Conservation (phyloP, 306 rosid genomes). For the Dalbergia oliveri region DNA sequence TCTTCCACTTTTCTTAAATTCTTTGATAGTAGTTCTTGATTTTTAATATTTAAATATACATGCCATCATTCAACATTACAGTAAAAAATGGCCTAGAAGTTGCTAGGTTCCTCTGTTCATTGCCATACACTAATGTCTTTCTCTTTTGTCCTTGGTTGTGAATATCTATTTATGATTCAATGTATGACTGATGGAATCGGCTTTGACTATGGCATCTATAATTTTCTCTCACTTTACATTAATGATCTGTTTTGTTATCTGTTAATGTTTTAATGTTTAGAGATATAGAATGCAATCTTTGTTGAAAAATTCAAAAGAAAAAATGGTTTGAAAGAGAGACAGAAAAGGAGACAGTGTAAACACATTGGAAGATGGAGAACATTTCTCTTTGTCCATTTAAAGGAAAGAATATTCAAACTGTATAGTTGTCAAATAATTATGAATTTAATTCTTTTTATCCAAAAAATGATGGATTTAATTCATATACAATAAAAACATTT, state of each 20-base stretch:
- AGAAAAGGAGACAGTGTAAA: neutral
- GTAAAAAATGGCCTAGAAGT: slow-evolving; percentile 13
- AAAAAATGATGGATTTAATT: no score
- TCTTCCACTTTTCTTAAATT: slow-evolving; percentile 8
- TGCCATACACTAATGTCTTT: neutral
- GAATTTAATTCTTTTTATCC: no score
- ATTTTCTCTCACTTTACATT: neutral
- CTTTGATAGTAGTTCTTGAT: neutral
- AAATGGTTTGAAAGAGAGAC: neutral
- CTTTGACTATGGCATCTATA: neutral
- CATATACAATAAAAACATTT: no score
- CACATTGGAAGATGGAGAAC: neutral
- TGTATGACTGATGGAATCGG: neutral
- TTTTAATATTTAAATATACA: neutral
- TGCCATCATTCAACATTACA: neutral
- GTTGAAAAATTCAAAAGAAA: neutral
- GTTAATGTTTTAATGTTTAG: neutral
- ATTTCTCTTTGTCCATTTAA: slow-evolving; percentile 1
- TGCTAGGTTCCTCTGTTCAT: neutral
- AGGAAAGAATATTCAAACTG: slow-evolving; percentile 8
- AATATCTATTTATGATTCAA: neutral
- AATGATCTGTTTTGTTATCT: neutral
- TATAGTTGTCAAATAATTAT: neutral
- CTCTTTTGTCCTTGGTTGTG: neutral
- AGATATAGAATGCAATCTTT: neutral